Evolutionary conservation across 1,284 basidiomycete species (phyloP), one percentile per base, ranked within the genome.

Genomic region (Stygiomarasmius scandens): DNA sequence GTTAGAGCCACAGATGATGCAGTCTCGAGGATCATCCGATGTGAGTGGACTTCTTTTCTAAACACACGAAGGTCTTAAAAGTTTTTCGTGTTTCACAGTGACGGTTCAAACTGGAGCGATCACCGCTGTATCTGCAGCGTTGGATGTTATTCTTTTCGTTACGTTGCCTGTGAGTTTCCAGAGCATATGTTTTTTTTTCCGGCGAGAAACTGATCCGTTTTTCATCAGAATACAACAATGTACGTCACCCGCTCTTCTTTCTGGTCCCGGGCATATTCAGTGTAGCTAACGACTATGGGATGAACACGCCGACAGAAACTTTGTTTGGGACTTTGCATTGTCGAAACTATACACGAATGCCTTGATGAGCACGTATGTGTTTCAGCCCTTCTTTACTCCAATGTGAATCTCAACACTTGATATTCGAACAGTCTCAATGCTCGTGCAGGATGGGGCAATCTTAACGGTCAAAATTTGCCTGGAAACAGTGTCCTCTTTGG

Each of bases 321-420:
- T 63, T 44, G 41, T 59, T 16, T 63, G 58, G 46, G 54, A 61
- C 47, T 47, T 63, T 36, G 44, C 62, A 1, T 52, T 61, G 1
- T 61, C 62, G 8, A 59, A 61, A 41, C 25, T 63, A 5, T 63
- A 63, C 45, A 46, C 60, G 2, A 63, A 59, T 34, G 51, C 55
- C 5, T 46, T 62, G 25, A 46, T 62, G 61, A 41, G 38, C 38
- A 41, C 38, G 48, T 49, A 49, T 25, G 24, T 49, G 48, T 19
- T 27, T 32, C 3, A 5, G 12, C 19, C 23, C 32, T 36, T 19
- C n/a, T 10, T 51, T 5, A 22, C 2, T 19, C 41, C 12, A 43
- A 43, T 25, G 1, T 43, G 6, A 11, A 36, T 51, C 4, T 20
- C 12, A 14, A 24, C 38, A 32, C 5, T 32, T 32, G 5, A 32